phyloP scores from a whole-genome alignment of 371 early-diverging fungal genomes.

The Mycotypha africana region DNA sequence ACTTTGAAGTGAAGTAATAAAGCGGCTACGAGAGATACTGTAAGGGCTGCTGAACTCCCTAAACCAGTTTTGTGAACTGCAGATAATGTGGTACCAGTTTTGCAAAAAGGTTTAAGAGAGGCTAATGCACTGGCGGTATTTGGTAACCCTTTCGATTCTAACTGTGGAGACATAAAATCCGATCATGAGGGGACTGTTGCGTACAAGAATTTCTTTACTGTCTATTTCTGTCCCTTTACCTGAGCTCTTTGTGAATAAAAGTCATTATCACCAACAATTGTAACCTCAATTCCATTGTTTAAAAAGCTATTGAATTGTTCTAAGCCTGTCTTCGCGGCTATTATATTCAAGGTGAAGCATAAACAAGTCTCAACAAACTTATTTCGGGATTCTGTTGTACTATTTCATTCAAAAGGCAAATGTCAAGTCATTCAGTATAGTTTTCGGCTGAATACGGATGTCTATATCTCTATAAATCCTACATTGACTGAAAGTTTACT shows the following conservation, averaged over 20 bases:
- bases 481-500: conserved; percentile 18
- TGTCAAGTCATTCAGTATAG: not conserved
- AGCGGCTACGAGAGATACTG: conserved; percentile 82
- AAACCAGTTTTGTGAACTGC: conserved; percentile 93
- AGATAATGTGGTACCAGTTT: conserved; percentile 62
- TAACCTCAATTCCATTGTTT: conserved; percentile 51
- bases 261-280: conserved; percentile 87
- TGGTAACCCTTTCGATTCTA: conserved; percentile 34
- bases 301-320: conserved; percentile 14
- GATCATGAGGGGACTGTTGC: too few species aligned
- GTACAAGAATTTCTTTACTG: too few species aligned
- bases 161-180: too few species aligned
- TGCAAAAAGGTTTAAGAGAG: conserved; percentile 63
- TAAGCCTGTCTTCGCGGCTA: conserved; percentile 24
- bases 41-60: conserved; percentile 92
- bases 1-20: conserved; percentile 66
- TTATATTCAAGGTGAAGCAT: conserved; percentile 22
- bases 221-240: conserved; percentile 31
- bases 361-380: conserved; percentile 40
- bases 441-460: not conserved
- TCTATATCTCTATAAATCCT: not conserved
- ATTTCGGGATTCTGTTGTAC: conserved; percentile 16
- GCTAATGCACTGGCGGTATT: conserved; percentile 55
- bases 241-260: conserved; percentile 88
- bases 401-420: not conserved